Conservation (phyloP, 1,284 basidiomycete genomes). For the Blastosporella zonata region DNA sequence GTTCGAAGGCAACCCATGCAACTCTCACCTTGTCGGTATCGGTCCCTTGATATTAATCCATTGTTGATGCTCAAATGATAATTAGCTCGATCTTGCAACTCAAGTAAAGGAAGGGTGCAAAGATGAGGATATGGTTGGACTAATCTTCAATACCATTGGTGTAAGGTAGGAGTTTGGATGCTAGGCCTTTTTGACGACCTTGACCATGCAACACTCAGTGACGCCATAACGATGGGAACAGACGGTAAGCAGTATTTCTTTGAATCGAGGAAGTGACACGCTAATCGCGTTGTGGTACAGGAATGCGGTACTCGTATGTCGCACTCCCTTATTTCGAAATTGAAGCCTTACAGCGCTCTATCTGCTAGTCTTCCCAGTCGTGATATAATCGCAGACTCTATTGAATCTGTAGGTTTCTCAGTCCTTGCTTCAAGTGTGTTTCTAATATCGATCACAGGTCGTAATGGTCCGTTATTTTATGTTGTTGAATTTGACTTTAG, state of each 20-base stretch:
- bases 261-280: neutral
- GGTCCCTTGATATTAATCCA: neutral
- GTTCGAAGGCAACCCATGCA: slow-evolving; percentile 74
- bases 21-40: slow-evolving; percentile 61
- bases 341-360: slow-evolving; percentile 14
- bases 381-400: slow-evolving; percentile 88
- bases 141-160: slow-evolving; percentile 80
- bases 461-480: slow-evolving; percentile 46
- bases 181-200: neutral
- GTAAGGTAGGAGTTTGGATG: slow-evolving; percentile 49
- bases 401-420: slow-evolving; percentile 66
- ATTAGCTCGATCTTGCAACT: slow-evolving; percentile 70
- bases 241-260: slow-evolving; percentile 49
- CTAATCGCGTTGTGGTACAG: slow-evolving; percentile 33
- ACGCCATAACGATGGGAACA: slow-evolving; percentile 83
- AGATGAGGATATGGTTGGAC: slow-evolving; percentile 71
- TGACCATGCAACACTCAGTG: slow-evolving; percentile 37
- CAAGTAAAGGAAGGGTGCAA: slow-evolving; percentile 76
- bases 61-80: neutral
- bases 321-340: slow-evolving; percentile 9
- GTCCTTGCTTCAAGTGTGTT: neutral
- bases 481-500: neutral
- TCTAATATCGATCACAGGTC: slow-evolving; percentile 41
- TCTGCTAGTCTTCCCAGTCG: slow-evolving; percentile 75
- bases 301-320: slow-evolving; percentile 77